These are phyloP conservation scores for Podospora pseudoanserina DNA, from an alignment of 495 filamentous ascomycete species.

Conservation along the genomic window DNA sequence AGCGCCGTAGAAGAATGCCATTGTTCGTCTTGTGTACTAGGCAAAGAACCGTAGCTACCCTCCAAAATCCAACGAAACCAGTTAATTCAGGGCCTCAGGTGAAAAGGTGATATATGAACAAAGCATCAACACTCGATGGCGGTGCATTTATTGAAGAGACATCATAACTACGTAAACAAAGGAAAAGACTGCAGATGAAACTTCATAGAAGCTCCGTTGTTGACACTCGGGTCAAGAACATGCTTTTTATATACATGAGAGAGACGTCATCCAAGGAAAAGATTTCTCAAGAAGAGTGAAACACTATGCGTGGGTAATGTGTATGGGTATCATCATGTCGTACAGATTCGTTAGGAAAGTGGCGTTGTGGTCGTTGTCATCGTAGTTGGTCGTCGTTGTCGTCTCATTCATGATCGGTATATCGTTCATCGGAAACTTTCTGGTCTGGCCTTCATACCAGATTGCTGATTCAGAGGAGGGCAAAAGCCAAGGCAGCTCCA, in stretches of 20 bases:
- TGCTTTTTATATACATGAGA: not conserved
- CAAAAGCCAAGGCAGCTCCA: constrained; percentile 8
- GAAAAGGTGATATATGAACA: no score
- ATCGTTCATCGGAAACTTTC: not conserved
- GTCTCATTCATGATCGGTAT: not conserved
- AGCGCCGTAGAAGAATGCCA: no score
- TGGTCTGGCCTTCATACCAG: not conserved
- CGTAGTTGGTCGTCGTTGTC: not conserved
- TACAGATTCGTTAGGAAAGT: not conserved
- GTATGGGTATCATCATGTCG: not conserved
- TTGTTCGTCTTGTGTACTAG: no score
- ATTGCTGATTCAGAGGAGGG: not conserved
- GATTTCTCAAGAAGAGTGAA: not conserved
- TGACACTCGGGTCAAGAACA: not conserved
- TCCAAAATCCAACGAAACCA: no score
- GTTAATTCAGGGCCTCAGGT: no score
- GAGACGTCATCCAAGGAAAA: not conserved
- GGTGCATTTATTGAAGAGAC: not conserved
- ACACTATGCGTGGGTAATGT: not conserved
- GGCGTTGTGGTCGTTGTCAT: not conserved
- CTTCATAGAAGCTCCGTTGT: not conserved
- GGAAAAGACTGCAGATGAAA: not conserved
- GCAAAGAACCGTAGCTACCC: no score
- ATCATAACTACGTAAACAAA: not conserved
- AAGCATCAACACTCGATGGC: no score